Conservation (phyloP, 129 eudicot species). For the Tagetes patula region DNA sequence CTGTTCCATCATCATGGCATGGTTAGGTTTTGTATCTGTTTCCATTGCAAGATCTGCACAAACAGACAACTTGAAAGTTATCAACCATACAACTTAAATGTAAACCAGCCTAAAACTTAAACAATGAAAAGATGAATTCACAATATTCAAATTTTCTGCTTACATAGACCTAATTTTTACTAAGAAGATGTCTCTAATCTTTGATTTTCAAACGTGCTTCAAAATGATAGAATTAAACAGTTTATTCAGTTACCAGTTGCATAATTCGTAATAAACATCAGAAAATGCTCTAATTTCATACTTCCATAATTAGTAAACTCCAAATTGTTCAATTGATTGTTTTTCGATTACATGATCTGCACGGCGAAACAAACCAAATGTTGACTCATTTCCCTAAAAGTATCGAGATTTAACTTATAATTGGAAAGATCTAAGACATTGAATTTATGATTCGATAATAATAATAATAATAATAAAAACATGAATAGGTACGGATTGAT, state of each 20-base stretch:
- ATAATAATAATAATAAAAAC: not conserved
- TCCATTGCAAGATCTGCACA: constrained; percentile 51
- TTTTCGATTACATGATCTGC: not conserved
- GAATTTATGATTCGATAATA: not conserved
- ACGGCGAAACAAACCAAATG: not conserved
- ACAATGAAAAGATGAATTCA: not conserved
- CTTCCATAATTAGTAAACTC: not conserved
- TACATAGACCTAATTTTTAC: not conserved
- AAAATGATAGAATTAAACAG: not conserved
- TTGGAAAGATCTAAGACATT: constrained; percentile 7
- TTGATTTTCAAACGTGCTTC: not conserved
- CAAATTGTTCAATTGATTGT: not conserved
- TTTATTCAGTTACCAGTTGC: constrained; percentile 1
- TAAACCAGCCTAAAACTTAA: not conserved
- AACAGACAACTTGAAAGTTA: not conserved
- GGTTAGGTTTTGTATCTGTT: constrained; percentile 50
- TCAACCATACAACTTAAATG: not conserved
- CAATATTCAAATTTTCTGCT: not conserved
- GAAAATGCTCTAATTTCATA: constrained; percentile 3
- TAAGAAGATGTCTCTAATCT: not conserved
- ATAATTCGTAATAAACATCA: not conserved
- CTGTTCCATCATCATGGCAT: constrained; percentile 52
- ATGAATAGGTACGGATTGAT: not conserved
- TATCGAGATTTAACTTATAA: not conserved
- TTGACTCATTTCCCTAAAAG: not conserved